A percentile compares a stretch with the other conserved stretches of the same genome.
Conservation (phyloP, 768 basidiomycete species). For the Sporobolomyces phaffii region DNA sequence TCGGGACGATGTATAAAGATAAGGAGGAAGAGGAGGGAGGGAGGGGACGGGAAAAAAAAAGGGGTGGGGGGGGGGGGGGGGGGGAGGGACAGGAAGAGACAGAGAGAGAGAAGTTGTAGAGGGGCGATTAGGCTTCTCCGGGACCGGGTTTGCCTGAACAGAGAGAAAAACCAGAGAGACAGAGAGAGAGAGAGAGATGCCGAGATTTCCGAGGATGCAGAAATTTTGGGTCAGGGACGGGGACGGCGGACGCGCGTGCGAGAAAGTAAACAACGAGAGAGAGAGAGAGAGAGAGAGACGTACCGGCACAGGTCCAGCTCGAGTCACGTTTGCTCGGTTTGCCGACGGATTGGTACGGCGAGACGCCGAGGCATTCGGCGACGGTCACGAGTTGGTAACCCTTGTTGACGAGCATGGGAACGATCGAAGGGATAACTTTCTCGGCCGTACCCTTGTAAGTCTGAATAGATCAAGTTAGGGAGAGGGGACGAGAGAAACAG, state of each 20-base stretch:
- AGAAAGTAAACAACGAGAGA: background rate
- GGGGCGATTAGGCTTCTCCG: background rate
- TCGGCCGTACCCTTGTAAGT: constrained; percentile 24
- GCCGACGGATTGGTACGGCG: constrained; percentile 34
- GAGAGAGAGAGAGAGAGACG: background rate
- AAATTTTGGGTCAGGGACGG: no score
- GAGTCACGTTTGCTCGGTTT: constrained; percentile 25
- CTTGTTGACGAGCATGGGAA: constrained; percentile 20
- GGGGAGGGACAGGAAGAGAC: background rate
- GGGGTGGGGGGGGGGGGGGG: background rate
- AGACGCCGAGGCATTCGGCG: constrained; percentile 34
- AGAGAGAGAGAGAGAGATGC: background rate
- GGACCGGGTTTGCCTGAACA: constrained; percentile 5
- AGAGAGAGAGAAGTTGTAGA: background rate
- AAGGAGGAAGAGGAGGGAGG: no score
- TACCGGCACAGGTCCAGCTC: constrained; percentile 29
- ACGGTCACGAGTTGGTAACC: constrained; percentile 40
- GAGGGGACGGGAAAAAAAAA: background rate
- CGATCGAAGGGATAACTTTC: constrained; percentile 26
- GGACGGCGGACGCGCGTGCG: no score
- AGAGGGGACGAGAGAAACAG: background rate
- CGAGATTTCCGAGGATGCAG: no score
- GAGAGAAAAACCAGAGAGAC: background rate
- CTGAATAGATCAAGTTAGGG: background rate
- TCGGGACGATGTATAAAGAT: no score